Evolutionary conservation across 805 yeast genomes (phyloP).

Genomic region (Zygosaccharomyces gambellarensis): DNA sequence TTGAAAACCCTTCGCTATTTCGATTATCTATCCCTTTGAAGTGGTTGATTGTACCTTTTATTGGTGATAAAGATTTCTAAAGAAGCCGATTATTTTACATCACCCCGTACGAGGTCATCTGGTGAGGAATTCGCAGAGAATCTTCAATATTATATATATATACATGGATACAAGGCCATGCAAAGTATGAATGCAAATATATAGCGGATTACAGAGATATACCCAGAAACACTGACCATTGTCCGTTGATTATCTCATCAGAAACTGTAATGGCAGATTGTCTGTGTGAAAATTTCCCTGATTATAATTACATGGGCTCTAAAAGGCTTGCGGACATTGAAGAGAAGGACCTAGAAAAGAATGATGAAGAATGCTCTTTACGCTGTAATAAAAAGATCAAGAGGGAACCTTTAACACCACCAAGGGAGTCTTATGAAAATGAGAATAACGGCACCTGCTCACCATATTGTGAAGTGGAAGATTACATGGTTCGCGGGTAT

Average conservation of each 20-base stretch:
- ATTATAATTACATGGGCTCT: constrained; percentile 1
- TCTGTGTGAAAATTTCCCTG: constrained; percentile 4
- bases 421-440: neutral
- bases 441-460: constrained; percentile 4
- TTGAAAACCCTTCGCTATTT: neutral
- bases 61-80: neutral
- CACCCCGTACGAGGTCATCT: neutral
- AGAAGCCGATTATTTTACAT: neutral
- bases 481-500: constrained; percentile 29
- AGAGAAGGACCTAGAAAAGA: neutral
- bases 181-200: neutral
- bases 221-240: neutral
- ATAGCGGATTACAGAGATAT: neutral
- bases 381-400: neutral
- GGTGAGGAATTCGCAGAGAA: neutral
- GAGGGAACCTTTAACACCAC: constrained; percentile 3
- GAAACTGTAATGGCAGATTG: constrained; percentile 2
- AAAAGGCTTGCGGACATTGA: constrained; percentile 2
- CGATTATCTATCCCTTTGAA: neutral
- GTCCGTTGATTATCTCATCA: neutral
- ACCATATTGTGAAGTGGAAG: constrained; percentile 27
- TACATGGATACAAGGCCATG: neutral
- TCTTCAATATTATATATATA: neutral
- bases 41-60: neutral
- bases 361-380: neutral